These are phyloP conservation scores for Fraxinus sp. DNA, from an alignment of 305 asterid species.

Conservation along the genomic window DNA sequence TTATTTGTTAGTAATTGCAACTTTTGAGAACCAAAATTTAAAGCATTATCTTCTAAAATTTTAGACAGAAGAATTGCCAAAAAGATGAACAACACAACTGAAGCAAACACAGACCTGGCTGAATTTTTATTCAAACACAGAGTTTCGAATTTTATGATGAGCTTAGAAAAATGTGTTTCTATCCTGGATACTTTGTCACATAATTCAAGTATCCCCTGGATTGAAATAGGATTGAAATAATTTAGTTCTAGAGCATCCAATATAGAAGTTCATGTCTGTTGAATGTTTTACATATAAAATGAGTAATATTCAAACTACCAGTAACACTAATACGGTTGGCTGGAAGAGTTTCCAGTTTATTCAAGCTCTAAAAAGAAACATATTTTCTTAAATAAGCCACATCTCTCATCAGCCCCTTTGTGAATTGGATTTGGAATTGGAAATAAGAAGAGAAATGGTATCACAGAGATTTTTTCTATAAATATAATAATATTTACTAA, in stretches of 20 bases:
- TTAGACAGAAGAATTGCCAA: background rate
- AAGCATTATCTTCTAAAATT: background rate
- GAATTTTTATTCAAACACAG: background rate
- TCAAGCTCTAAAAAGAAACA: background rate
- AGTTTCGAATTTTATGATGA: background rate
- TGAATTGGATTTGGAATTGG: background rate
- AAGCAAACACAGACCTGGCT: background rate
- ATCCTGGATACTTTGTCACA: background rate
- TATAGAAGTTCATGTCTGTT: background rate
- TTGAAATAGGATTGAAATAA: background rate
- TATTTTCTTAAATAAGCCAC: background rate
- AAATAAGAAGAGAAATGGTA: background rate
- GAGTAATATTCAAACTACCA: background rate
- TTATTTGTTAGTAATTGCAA: background rate
- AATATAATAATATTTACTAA: background rate
- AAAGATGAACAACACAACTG: background rate
- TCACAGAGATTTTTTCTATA: background rate
- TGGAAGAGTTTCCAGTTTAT: background rate
- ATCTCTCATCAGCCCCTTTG: background rate
- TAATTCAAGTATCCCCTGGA: background rate
- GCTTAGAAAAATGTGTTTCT: background rate
- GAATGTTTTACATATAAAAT: background rate
- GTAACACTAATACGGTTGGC: background rate
- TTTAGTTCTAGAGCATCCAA: background rate
- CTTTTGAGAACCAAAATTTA: background rate